These are phyloP conservation scores for Cornus kousa DNA, from an alignment of 148 eudicot species.

Conservation along the genomic window DNA sequence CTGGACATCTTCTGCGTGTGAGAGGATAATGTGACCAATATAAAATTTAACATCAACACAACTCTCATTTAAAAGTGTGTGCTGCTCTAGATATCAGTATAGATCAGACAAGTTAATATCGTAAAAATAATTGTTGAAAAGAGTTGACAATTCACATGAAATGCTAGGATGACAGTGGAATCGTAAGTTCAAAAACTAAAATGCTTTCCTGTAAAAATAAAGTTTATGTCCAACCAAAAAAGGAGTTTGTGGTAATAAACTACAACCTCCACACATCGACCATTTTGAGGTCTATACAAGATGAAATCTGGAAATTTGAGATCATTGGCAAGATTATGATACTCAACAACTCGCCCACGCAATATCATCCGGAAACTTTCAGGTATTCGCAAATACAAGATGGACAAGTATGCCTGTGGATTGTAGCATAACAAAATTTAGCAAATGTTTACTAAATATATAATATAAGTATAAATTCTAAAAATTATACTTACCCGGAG, in stretches of 20 bases:
- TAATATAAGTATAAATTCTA: background rate
- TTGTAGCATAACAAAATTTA: background rate
- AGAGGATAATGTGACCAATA: background rate
- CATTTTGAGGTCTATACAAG: constrained; percentile 79
- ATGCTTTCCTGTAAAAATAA: background rate
- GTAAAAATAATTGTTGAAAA: background rate
- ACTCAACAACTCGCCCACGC: constrained; percentile 70
- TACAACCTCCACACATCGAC: constrained; percentile 63
- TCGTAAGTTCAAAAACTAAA: background rate
- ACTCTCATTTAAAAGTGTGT: background rate
- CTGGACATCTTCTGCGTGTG: background rate
- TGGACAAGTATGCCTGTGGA: constrained; percentile 77
- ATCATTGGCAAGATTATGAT: constrained; percentile 67
- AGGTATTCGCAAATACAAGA: constrained; percentile 78
- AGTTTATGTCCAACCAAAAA: background rate
- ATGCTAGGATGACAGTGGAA: background rate
- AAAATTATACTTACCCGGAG: constrained; percentile 71
- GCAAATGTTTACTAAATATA: constrained; percentile 1
- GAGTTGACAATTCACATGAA: background rate
- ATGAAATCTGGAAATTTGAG: constrained; percentile 83
- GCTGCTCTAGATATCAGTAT: background rate
- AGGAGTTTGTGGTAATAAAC: constrained; percentile 5
- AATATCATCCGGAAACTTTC: constrained; percentile 56
- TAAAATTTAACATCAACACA: background rate
- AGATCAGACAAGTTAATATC: background rate